phyloP scores from a whole-genome alignment of 768 basidiomycete genomes.

The Cystofilobasidium macerans region DNA sequence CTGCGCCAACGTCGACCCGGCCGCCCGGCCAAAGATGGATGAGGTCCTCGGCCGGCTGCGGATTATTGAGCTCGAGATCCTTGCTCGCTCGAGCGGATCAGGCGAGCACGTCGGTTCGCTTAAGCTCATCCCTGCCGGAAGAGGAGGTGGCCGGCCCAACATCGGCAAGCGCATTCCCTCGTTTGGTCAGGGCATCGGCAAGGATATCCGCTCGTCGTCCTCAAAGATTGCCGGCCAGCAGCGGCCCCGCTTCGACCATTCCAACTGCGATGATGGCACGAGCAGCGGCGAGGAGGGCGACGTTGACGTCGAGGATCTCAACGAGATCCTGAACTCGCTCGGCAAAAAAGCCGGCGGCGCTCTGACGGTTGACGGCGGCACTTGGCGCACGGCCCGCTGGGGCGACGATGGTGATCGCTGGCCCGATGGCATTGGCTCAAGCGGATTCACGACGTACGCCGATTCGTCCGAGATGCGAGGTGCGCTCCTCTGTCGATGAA shows the following conservation, averaged over 20 bases:
- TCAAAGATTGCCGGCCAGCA: constrained; percentile 3
- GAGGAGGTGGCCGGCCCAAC: constrained; percentile 35
- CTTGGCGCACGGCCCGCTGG: constrained; percentile 39
- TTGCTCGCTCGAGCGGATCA: constrained; percentile 43
- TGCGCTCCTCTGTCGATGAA: constrained; percentile 27
- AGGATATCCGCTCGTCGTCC: constrained; percentile 43
- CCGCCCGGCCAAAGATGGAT: constrained; percentile 60
- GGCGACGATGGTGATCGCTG: neutral
- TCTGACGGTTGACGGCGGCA: constrained; percentile 25
- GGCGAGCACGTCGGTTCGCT: constrained; percentile 70
- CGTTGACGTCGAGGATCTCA: constrained; percentile 32
- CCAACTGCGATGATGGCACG: constrained; percentile 15
- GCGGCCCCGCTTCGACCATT: constrained; percentile 7
- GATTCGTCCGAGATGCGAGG: constrained; percentile 35
- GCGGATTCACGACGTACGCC: constrained; percentile 30
- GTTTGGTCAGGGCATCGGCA: constrained; percentile 63
- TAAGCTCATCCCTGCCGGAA: constrained; percentile 57
- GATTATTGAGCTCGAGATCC: constrained; percentile 71
- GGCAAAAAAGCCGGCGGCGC: constrained; percentile 24
- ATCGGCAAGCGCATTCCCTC: constrained; percentile 57
- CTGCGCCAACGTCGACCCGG: constrained; percentile 53
- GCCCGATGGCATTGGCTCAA: constrained; percentile 20
- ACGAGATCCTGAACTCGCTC: constrained; percentile 30
- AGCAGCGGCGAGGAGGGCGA: constrained; percentile 30
- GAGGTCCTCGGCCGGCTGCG: constrained; percentile 67